Conservation (phyloP, 1,284 basidiomycete species). For the Phylloboletellus chloephorus region DNA sequence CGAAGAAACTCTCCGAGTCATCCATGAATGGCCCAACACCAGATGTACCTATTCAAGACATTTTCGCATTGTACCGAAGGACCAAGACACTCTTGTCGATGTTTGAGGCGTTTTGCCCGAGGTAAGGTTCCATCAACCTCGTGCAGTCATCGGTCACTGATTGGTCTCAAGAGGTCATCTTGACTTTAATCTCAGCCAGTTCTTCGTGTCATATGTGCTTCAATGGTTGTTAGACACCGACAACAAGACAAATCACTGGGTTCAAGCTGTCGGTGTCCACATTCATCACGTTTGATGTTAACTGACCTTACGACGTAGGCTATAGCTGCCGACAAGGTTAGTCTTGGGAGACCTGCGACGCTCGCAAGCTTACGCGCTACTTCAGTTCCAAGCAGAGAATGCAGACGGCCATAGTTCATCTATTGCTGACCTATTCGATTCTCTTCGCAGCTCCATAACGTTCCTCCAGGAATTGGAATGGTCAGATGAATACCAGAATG, state of each 20-base stretch:
- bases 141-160: conserved; percentile 9
- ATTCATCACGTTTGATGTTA: neutral
- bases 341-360: conserved; percentile 12
- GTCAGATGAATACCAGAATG: conserved; percentile 87
- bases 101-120: conserved; percentile 75
- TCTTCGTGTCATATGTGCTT: conserved; percentile 86
- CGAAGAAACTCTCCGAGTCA: conserved; percentile 67
- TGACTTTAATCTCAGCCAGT: conserved; percentile 63
- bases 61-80: conserved; percentile 80
- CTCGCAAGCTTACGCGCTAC: conserved; percentile 9
- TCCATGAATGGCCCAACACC: conserved; percentile 76
- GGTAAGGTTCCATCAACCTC: conserved; percentile 42
- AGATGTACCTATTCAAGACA: conserved; percentile 80
- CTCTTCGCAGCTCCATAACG: conserved; percentile 83
- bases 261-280: conserved; percentile 65
- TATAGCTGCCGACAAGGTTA: conserved; percentile 81
- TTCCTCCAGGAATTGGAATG: conserved; percentile 89
- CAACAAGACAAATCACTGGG: conserved; percentile 90
- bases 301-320: conserved; percentile 44
- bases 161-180: conserved; percentile 39
- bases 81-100: conserved; percentile 70
- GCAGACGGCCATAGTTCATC: conserved; percentile 89
- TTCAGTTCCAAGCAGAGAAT: conserved; percentile 80
- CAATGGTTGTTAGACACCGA: conserved; percentile 92
- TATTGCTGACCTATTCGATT: conserved; percentile 94